Base-by-base conservation (phyloP, 805 yeast species). In the Ogataea nitratoaversa region DNA sequence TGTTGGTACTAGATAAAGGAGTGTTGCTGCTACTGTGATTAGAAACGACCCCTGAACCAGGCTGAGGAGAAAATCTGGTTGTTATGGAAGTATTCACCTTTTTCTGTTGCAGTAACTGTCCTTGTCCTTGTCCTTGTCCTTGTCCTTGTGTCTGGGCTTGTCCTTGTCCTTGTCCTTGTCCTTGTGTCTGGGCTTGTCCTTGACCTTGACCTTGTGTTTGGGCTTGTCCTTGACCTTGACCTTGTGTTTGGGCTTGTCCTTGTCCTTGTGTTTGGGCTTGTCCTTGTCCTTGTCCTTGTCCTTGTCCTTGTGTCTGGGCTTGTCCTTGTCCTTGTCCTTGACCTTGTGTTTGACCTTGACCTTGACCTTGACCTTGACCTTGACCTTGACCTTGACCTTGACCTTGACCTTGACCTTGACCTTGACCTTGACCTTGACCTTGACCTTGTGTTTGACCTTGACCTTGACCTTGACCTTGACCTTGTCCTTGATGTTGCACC, bases 31-130 rank as follows among this genome's bases (percentile, higher is more conserved):
- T 8, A 31, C 19, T 5, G 31, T 16, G 19, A 20, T 11, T 36
- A 9, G 47, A 42, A 24, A 39, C 42, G 20, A 46, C 52, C 9
- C 43, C 45, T 9, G 51, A 40, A 1, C 57, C 56, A 3, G 59
- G 56, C 34, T 59, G 63, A 8, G 61, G 62, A 13, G 61, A 52
- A 36, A 55, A 54, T 40, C 63, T 43, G 4, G 62, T 55, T 9
- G 62, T 48, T 5, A 56, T 50, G 4, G 60, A 41, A 2, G 59
- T 41, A 20, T 48, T 25, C 35, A 44, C 40, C 42, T 54, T 48
- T 34, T 41, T 46, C 36, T 49, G 50, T 5, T 44, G 42, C 20
- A 41, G 47, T 11, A 36, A 41, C 32, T 46, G 47, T 37, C 34
- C 24, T 25, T 41, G 31, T 42, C 19, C 34, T 20, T 19, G 34